Base-by-base conservation (phyloP, 2,329 filamentous ascomycete species). In the Fusarium domesticum region DNA sequence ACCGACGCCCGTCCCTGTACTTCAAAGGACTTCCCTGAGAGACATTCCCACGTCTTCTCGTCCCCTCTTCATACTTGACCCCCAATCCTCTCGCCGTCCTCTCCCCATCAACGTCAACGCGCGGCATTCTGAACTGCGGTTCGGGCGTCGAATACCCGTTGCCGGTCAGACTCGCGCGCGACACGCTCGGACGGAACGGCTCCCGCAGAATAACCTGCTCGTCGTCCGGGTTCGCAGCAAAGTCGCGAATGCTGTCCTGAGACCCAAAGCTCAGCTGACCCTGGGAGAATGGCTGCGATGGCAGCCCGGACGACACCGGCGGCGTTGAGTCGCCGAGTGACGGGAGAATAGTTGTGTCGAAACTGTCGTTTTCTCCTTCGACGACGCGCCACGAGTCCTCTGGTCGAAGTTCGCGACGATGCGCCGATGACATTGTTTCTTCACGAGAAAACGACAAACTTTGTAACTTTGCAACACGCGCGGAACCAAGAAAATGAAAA, bases 311-410 rank as follows among this genome's bases (percentile, higher is more conserved):
- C 5, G 65, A 59, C 38, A 47, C 59, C 47, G 34, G 69, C 65
- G 57, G 70, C 71, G 35, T 70, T 28, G 53, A 71, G 35, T 68
- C 66, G 18, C 41, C 63, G 20, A 74, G 61, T 25, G 72, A 69
- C 6, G 73, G 71, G 14, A 80, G 63, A 42, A 80, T 68, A 8
- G 73, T 73, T 6, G 77, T 79, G 53, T 80, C 78, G 59, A 81
- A 81, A 57, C 76, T 80, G 57, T 81, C 78, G 60, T 81, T 74
- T 43, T 81, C 78, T 57, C 75, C 77, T 45, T 82, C 78, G 11
- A 82, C 77, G 65, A 82, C 71, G 54, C 78, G 78, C 78, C 78
- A 82, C 16, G 78, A 81, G 51, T 74, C 72, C 50, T 78, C 75
- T 33, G 78, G 68, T 28, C 58, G 43, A 44, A 59, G 43, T 42